These are phyloP conservation scores for Lablab purpureus DNA, from an alignment of 306 rosid species.

Conservation along the genomic window DNA sequence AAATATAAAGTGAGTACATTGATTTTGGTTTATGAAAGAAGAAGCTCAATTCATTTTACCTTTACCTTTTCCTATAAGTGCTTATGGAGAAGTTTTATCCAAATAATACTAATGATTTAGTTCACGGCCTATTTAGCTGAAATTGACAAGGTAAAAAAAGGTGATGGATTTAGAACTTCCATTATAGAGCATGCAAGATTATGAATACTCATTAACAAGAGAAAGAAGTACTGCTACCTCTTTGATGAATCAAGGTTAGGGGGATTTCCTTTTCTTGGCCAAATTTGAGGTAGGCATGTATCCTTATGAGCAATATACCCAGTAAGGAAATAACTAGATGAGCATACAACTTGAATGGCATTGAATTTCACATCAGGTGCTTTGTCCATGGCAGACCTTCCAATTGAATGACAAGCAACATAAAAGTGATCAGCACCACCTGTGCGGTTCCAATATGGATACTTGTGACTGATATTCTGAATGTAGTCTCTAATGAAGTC, in stretches of 20 bases:
- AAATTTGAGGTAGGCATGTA: slow-evolving; percentile 78
- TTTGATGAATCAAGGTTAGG: slow-evolving; percentile 63
- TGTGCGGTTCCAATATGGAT: slow-evolving; percentile 76
- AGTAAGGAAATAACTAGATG: slow-evolving; percentile 69
- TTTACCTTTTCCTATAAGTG: background rate
- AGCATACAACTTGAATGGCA: slow-evolving; percentile 81
- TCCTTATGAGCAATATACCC: slow-evolving; percentile 79
- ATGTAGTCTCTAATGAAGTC: slow-evolving; percentile 71
- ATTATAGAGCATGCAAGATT: background rate
- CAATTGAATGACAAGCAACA: slow-evolving; percentile 87
- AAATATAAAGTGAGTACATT: no score
- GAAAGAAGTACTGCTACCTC: slow-evolving; percentile 55
- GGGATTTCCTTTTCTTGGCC: slow-evolving; percentile 71
- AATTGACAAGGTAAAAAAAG: slow-evolving; percentile 1
- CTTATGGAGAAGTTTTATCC: background rate
- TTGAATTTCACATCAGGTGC: slow-evolving; percentile 64
- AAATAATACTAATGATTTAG: background rate
- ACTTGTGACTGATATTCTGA: slow-evolving; percentile 57
- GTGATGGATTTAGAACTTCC: background rate
- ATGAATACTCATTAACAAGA: background rate
- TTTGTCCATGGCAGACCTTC: slow-evolving; percentile 77
- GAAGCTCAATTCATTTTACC: background rate
- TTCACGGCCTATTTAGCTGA: background rate
- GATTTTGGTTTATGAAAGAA: no score
- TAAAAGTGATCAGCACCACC: slow-evolving; percentile 84